Evolutionary conservation across 2,329 filamentous ascomycete genomes (phyloP).

Genomic region (Aureobasidium sp.): DNA sequence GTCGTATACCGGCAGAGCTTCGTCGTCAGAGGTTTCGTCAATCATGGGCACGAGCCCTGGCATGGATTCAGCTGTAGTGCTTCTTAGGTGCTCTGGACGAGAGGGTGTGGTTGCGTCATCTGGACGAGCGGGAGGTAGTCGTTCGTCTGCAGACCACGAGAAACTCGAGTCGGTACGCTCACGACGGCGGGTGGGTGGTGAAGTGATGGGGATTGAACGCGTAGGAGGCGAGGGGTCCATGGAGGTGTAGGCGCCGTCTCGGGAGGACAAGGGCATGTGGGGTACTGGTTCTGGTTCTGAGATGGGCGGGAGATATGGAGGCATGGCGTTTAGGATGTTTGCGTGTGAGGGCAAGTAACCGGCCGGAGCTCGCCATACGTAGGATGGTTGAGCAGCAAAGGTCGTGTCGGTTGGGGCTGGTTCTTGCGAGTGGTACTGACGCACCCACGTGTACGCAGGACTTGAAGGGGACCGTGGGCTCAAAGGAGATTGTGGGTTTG

Average conservation of each 20-base stretch:
- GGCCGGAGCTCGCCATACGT: not conserved
- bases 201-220: not conserved
- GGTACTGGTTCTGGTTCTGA: not conserved
- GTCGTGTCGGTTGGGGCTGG: not conserved
- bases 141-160: not conserved
- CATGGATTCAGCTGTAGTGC: not conserved
- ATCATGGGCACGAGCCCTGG: not conserved
- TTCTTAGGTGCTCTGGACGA: not conserved
- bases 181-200: not conserved
- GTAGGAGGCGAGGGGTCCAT: not conserved
- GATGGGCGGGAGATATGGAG: not conserved
- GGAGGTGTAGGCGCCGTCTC: not conserved
- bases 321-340: not conserved
- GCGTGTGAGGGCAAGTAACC: not conserved
- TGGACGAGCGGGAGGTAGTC: not conserved
- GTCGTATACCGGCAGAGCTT: conserved; percentile 1
- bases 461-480: not conserved
- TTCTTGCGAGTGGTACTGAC: not conserved
- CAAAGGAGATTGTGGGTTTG: not conserved
- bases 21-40: not conserved
- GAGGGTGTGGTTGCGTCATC: not conserved
- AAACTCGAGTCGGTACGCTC: not conserved
- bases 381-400: not conserved
- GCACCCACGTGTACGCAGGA: not conserved
- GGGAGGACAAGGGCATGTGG: not conserved